Percentiles rank a stretch among this genome's conserved stretches.
These are phyloP conservation scores for Luvunga scandens DNA, from an alignment of 345 rosid species.

Conservation along the genomic window DNA sequence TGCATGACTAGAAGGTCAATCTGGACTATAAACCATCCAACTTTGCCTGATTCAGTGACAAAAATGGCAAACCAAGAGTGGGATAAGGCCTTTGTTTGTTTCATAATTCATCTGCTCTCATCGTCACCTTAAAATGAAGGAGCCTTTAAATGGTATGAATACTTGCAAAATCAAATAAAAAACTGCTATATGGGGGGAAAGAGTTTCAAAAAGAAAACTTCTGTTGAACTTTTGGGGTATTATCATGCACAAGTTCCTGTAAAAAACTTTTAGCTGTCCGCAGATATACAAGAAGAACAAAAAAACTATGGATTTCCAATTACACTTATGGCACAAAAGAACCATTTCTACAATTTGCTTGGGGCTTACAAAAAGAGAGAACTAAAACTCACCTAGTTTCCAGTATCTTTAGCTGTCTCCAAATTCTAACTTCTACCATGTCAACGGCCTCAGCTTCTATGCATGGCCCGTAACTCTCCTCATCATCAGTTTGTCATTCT, in stretches of 20 bases:
- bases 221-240: constrained; percentile 20
- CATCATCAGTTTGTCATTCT: constrained; percentile 1
- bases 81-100: neutral
- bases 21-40: neutral
- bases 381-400: constrained; percentile 3
- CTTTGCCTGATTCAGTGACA: neutral
- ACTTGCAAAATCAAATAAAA: neutral
- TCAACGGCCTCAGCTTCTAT: constrained; percentile 14
- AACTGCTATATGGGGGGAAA: neutral
- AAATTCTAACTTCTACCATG: constrained; percentile 1
- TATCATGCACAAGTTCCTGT: constrained; percentile 20
- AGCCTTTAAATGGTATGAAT: neutral
- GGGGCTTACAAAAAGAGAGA: constrained; percentile 10
- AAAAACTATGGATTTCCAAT: constrained; percentile 17
- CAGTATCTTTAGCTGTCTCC: neutral
- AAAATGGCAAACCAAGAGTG: neutral
- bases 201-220: constrained; percentile 12
- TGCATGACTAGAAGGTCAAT: neutral
- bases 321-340: constrained; percentile 27
- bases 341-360: constrained; percentile 25
- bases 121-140: neutral
- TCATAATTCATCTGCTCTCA: neutral
- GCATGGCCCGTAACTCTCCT: constrained; percentile 1
- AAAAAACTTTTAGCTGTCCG: constrained; percentile 4
- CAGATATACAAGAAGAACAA: neutral